Conservation (phyloP, 345 rosid genomes). For the Lagerstroemia speciosa region DNA sequence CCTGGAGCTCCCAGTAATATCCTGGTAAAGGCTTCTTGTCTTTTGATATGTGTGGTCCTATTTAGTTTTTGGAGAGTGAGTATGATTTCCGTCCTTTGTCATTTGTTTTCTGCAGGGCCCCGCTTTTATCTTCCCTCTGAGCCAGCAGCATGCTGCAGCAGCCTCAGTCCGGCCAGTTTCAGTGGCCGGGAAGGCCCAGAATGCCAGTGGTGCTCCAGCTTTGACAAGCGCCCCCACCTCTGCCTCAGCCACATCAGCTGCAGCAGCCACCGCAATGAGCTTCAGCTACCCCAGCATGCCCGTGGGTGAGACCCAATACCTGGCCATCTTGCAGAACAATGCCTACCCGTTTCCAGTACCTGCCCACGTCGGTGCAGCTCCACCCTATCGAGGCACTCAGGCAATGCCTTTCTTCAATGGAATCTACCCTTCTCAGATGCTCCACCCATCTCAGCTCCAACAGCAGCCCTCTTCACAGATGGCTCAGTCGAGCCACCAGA, state of each 20-base stretch:
- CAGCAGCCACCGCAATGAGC: constrained; percentile 63
- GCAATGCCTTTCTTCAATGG: constrained; percentile 77
- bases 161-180: constrained; percentile 53
- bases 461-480: constrained; percentile 52
- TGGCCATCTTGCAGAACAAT: constrained; percentile 83
- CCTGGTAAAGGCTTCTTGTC: constrained; percentile 37
- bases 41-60: neutral
- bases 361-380: constrained; percentile 70
- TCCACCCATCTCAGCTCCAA: constrained; percentile 67
- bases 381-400: constrained; percentile 67
- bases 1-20: constrained; percentile 69
- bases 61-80: neutral
- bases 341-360: constrained; percentile 77
- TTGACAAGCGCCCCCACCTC: constrained; percentile 29
- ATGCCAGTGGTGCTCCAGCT: constrained; percentile 12
- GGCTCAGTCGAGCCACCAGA: constrained; percentile 58
- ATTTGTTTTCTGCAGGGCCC: constrained; percentile 58
- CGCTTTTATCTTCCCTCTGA: constrained; percentile 76
- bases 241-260: constrained; percentile 46
- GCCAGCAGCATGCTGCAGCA: constrained; percentile 80
- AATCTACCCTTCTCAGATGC: constrained; percentile 87
- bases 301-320: constrained; percentile 76
- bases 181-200: constrained; percentile 25
- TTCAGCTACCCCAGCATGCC: constrained; percentile 76
- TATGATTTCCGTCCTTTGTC: neutral